Conservation (phyloP, 225 moss, liverwort and hornwort genomes). For the Straminergon stramineum region DNA sequence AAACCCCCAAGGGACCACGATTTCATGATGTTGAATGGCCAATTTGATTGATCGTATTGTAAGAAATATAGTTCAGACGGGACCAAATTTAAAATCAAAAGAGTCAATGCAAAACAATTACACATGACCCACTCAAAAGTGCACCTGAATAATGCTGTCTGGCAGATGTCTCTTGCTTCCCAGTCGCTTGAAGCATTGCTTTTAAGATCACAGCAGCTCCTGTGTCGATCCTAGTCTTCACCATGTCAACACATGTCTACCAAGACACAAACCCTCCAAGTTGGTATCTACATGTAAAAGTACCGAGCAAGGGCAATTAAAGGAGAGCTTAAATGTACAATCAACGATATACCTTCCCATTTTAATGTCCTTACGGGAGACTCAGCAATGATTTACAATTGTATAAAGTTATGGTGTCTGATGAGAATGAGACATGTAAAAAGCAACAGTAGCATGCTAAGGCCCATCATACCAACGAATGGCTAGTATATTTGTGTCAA, state of each 20-base stretch:
- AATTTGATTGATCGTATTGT: neutral
- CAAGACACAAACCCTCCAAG: neutral
- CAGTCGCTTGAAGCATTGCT: constrained; percentile 69
- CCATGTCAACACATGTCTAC: constrained; percentile 73
- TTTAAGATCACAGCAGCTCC: constrained; percentile 68
- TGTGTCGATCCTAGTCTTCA: constrained; percentile 59
- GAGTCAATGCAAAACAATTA: neutral
- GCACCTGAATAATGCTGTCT: constrained; percentile 68
- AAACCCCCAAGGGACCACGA: neutral
- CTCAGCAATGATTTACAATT: neutral
- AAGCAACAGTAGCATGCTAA: neutral
- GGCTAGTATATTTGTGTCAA: neutral
- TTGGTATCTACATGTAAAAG: neutral
- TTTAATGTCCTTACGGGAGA: neutral
- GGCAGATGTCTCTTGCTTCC: constrained; percentile 47
- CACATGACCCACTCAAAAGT: neutral
- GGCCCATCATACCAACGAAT: neutral
- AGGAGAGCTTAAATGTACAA: neutral
- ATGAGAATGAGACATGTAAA: neutral
- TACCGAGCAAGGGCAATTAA: neutral
- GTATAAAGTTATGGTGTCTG: neutral
- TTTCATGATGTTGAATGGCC: neutral
- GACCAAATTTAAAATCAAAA: neutral
- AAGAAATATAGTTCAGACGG: neutral
- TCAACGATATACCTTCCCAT: neutral